Base-by-base conservation (phyloP, 768 basidiomycete genomes). In the Daedaleopsis nitida region DNA sequence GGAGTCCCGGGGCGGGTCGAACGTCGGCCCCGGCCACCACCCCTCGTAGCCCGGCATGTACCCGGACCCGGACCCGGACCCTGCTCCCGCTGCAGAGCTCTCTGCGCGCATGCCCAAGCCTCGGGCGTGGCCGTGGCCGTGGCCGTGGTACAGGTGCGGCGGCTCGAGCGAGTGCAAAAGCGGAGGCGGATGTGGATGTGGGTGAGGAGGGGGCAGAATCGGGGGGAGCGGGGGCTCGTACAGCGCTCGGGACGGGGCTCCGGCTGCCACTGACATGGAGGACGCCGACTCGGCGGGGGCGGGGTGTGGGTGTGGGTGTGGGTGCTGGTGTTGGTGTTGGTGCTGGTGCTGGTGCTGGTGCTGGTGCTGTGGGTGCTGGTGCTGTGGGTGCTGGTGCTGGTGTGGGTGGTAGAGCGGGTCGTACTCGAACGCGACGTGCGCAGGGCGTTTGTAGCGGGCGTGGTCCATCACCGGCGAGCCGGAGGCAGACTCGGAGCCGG, bases 11-110 rank as follows among this genome's bases (percentile, higher is more conserved):
- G 27, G 27, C 27, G 27, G 4, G 27, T 32, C 27, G 27, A 32
- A 32, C 27, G 27, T 32, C 27, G 27, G 42, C 62, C 62, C n/a
- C n/a, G 62, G 42, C 62, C 62, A 63, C 62, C 62, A 63, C 43
- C 57, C 50, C 47, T 58, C 62, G 62, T 63, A 63, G 32, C 62
- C 62, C 9, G 62, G 62, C 48, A 58, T n/a, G 43, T 55, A 63
- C 5, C 34, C 5, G 42, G 44, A 38, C 13, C 47, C 38, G 17
- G 43, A 13, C 2, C 8, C 47, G 11, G 37, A 2, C 24, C 39
- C 24, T 5, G 47, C 21, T 2, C 19, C 34, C 3, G 11, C 55
- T 21, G 47, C 8, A 23, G 8, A 8, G 37, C 8, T 38, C 39
- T 23, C 11, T 27, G 47, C 8, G 47, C 21, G 21, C 47, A 45